These are phyloP conservation scores for Carnegiea gigantea DNA, from an alignment of 179 eudicot genomes.

Conservation along the genomic window DNA sequence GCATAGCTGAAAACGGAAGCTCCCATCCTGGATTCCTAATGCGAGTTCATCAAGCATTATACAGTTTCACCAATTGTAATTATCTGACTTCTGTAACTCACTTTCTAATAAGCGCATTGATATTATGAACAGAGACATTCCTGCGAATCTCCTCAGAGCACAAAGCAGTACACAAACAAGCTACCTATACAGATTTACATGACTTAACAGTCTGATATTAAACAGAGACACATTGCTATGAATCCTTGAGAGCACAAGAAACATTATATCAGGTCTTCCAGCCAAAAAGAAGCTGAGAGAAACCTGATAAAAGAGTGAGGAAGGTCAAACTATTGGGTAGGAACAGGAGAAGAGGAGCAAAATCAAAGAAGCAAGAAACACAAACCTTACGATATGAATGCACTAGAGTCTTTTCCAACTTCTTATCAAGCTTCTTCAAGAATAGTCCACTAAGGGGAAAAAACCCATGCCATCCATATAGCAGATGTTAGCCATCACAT, in stretches of 20 bases:
- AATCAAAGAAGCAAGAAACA: slow-evolving; percentile 8
- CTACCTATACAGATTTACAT: neutral
- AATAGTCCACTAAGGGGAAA: slow-evolving; percentile 62
- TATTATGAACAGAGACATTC: neutral
- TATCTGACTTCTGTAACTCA: neutral
- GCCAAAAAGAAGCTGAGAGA: neutral
- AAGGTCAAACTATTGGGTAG: neutral
- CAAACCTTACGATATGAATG: slow-evolving; percentile 95
- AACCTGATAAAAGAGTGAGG: slow-evolving; percentile 11
- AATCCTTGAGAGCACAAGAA: neutral
- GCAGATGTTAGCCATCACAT: slow-evolving; percentile 10
- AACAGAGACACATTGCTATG: neutral
- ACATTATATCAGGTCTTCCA: neutral
- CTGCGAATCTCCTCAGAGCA: neutral
- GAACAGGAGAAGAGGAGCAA: slow-evolving; percentile 10
- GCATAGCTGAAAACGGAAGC: neutral
- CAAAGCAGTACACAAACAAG: neutral
- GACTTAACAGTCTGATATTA: neutral
- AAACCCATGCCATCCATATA: slow-evolving; percentile 15
- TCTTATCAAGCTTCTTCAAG: slow-evolving; percentile 89
- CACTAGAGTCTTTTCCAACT: slow-evolving; percentile 80
- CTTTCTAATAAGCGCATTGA: neutral
- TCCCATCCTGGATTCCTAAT: neutral
- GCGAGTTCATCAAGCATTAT: neutral
- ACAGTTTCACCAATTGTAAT: neutral